phyloP scores from a whole-genome alignment of 163 green algal genomes.

The Scenedesmus sp. region DNA sequence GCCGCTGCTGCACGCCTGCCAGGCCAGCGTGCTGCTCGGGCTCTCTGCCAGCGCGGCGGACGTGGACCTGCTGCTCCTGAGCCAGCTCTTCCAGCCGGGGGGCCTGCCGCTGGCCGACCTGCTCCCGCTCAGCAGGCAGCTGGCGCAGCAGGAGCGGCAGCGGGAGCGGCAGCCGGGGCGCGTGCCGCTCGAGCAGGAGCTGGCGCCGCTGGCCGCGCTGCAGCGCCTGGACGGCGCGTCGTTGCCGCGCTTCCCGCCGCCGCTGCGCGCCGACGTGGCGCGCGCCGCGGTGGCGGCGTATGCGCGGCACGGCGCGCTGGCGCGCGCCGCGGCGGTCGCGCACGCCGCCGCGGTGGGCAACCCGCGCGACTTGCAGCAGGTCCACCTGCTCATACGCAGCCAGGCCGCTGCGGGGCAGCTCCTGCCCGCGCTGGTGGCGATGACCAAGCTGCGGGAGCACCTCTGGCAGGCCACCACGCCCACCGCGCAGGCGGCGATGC shows the following conservation, averaged over 20 bases:
- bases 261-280: slow-evolving; percentile 5
- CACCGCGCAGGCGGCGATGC: slow-evolving; percentile 15
- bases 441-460: background rate
- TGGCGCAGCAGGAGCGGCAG: background rate
- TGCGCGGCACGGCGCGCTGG: background rate
- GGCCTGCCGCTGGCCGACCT: slow-evolving; percentile 22
- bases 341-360: slow-evolving; percentile 25
- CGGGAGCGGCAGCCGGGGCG: background rate
- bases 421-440: slow-evolving; percentile 13
- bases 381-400: slow-evolving; percentile 9
- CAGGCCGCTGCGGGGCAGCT: slow-evolving; percentile 8
- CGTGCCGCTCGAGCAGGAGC: slow-evolving; percentile 6
- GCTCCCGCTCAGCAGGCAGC: background rate
- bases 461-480: slow-evolving; percentile 20
- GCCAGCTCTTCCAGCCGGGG: slow-evolving; percentile 33
- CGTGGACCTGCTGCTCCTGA: slow-evolving; percentile 43
- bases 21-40: slow-evolving; percentile 14
- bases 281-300: slow-evolving; percentile 28
- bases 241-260: slow-evolving; percentile 21
- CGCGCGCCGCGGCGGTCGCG: slow-evolving; percentile 20
- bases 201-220: slow-evolving; percentile 6
- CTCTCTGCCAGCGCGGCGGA: background rate
- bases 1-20: slow-evolving; percentile 18
- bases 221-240: background rate
- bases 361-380: slow-evolving; percentile 24